Evolutionary conservation across 2,329 filamentous ascomycete species (phyloP).

Genomic region (Albifimbria verrucaria): DNA sequence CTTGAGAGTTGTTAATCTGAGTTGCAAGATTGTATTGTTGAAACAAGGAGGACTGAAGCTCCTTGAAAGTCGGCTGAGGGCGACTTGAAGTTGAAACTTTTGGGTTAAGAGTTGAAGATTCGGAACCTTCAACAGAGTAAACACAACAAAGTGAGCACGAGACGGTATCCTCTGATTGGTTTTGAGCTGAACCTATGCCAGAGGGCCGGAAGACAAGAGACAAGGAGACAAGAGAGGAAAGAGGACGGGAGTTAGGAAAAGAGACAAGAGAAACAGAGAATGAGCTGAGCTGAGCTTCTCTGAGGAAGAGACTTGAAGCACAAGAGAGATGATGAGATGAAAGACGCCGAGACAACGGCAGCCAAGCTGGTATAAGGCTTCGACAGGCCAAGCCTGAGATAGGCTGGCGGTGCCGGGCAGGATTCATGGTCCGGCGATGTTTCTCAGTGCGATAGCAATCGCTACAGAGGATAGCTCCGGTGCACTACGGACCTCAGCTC

Average conservation of each 20-base stretch:
- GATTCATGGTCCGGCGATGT: background rate
- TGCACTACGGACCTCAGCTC: background rate
- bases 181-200: background rate
- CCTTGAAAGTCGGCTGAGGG: background rate
- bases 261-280: constrained; percentile 9
- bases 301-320: background rate
- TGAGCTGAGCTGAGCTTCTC: background rate
- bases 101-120: background rate
- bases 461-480: background rate
- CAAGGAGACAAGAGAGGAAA: constrained; percentile 9
- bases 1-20: background rate
- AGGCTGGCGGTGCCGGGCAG: background rate
- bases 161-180: background rate
- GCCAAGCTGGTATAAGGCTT: background rate
- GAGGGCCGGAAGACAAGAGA: constrained; percentile 7
- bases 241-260: constrained; percentile 6
- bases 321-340: background rate
- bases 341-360: background rate
- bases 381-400: background rate
- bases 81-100: background rate
- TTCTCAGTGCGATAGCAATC: background rate
- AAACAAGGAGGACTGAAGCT: background rate
- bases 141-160: background rate
- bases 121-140: background rate
- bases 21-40: background rate